Percentiles rank a stretch among this genome's conserved stretches.
These are phyloP conservation scores for Ganoderma sinense DNA, from an alignment of 1,284 basidiomycete genomes.

Conservation along the genomic window DNA sequence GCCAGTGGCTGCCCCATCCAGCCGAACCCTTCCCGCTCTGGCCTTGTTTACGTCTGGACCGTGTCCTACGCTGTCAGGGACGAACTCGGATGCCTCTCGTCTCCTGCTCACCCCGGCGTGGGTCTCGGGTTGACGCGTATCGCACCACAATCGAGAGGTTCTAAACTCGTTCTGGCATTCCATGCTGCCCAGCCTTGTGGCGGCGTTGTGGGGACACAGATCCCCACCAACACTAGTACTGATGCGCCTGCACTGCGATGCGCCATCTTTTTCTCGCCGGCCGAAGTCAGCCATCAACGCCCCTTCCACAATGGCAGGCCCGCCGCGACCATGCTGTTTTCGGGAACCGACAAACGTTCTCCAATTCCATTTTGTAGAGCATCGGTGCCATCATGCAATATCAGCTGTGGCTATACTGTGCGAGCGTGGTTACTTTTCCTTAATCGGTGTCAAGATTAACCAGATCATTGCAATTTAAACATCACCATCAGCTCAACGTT, in stretches of 20 bases:
- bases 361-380: background rate
- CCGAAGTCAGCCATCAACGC: background rate
- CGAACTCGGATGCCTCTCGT: conserved; percentile 4
- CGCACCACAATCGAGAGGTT: conserved; percentile 1
- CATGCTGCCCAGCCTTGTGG: background rate
- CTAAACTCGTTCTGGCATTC: conserved; percentile 1
- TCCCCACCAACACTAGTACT: background rate
- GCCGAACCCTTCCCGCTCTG: background rate
- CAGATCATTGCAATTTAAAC: background rate
- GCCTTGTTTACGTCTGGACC: background rate
- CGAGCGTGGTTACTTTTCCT: background rate
- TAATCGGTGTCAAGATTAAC: background rate
- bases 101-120: background rate
- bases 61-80: conserved; percentile 12
- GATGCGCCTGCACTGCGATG: background rate
- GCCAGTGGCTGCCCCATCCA: too few species aligned
- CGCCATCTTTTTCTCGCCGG: background rate
- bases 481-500: background rate
- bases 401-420: background rate
- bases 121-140: background rate
- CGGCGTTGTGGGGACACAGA: background rate
- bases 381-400: background rate
- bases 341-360: conserved; percentile 1
- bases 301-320: background rate
- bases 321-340: background rate